Conservation (phyloP, 176 grass and related monocot genomes). For the Phragmites australis region DNA sequence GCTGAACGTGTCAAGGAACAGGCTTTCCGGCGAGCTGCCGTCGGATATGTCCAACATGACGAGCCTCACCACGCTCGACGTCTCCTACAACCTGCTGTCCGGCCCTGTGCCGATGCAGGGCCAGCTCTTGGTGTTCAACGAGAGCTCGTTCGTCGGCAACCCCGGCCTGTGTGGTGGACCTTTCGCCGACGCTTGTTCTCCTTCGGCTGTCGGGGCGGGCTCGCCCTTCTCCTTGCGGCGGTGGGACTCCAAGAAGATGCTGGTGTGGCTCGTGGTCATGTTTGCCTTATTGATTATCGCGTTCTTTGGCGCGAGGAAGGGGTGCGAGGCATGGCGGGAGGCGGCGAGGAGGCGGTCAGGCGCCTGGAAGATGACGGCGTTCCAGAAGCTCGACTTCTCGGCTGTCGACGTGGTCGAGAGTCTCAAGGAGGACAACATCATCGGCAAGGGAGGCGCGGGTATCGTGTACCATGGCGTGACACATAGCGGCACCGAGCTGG, state of each 20-base stretch:
- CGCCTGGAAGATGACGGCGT: slow-evolving; percentile 82
- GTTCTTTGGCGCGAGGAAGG: slow-evolving; percentile 18
- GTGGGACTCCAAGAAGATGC: slow-evolving; percentile 38
- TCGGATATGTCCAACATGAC: slow-evolving; percentile 61
- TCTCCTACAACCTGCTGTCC: slow-evolving; percentile 75
- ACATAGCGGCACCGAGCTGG: slow-evolving; percentile 50
- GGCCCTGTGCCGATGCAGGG: slow-evolving; percentile 68
- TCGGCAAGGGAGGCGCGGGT: slow-evolving; percentile 90
- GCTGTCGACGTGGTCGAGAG: slow-evolving; percentile 81
- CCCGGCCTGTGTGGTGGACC: slow-evolving; percentile 52
- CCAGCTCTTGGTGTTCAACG: slow-evolving; percentile 88
- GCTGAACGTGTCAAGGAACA: slow-evolving; percentile 79
- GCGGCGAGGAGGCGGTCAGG: slow-evolving; percentile 38
- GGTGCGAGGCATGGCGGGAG: slow-evolving; percentile 41
- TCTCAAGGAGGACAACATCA: slow-evolving; percentile 86
- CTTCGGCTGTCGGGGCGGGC: background rate
- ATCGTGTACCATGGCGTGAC: slow-evolving; percentile 86
- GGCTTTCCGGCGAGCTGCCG: slow-evolving; percentile 58
- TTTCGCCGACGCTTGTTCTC: background rate
- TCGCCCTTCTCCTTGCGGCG: background rate
- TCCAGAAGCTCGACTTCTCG: slow-evolving; percentile 80
- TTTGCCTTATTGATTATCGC: background rate
- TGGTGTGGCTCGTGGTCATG: slow-evolving; percentile 34
- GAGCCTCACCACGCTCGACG: slow-evolving; percentile 80
- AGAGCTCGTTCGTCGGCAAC: slow-evolving; percentile 73